Evolutionary conservation across 2,329 filamentous ascomycete genomes (phyloP), one percentile per base, ranked within the genome.

Genomic region (Falciphora oryzae): DNA sequence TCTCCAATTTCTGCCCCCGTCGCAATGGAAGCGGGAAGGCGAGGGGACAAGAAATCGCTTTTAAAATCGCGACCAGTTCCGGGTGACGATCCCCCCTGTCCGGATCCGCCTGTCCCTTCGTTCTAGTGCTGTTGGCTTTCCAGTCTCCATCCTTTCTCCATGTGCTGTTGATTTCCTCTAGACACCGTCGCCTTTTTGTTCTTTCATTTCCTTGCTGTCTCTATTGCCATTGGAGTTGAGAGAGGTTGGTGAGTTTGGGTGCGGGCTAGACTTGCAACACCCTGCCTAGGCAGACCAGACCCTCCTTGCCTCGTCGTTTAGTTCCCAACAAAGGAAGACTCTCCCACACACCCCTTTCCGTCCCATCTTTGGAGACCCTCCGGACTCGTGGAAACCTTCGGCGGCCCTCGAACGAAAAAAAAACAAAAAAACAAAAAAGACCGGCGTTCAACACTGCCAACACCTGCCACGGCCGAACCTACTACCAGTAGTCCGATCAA

Each of bases 101-200:
- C 31, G 44, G 44, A 25, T 53, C 44, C 44, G 44, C 44, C 44
- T 53, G 22, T 25, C 44, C 44, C 10, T 25, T 53, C 18, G 44
- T 53, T 53, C 44, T 53, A 25, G 44, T n/a, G 44, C 14, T n/a
- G 25, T 14, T 63, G n/a, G 14, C 29, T 61, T 61, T 62, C 29
- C 56, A 61, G 50, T 62, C 56, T 59, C 61, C 32, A 31, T 35
- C 61, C 29, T 28, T 38, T 59, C 29, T 44, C 38, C 57, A 18
- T 58, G 29, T 57, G 11, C 10, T 29, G 65, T 68, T 65, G 27
- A 68, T 66, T 57, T 65, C 65, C 65, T 67, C 69, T 50, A 68
- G 63, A n/a, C 67, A 65, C 65, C 62, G 62, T 66, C 68, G 65
- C 67, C 58, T 66, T 64, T 66, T 69, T 69, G 31, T 60, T 59